A percentile compares a stretch with the other conserved stretches of the same genome.
phyloP scores from a whole-genome alignment of 2,329 filamentous ascomycete species.

The Fusarium veterinarium region DNA sequence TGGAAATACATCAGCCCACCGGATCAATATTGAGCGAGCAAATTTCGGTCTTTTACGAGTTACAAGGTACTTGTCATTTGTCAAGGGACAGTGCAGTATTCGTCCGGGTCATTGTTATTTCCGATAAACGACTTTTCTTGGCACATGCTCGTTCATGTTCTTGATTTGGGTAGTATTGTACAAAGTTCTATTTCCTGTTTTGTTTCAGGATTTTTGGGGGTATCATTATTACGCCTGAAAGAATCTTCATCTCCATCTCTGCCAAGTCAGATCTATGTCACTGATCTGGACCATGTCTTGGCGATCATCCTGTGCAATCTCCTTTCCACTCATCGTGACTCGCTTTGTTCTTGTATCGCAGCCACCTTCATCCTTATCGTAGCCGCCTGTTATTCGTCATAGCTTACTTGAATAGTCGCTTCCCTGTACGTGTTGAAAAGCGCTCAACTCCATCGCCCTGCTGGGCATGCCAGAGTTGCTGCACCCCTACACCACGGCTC shows the following conservation, averaged over 20 bases:
- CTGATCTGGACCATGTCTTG: slow-evolving; percentile 2
- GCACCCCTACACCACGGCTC: slow-evolving; percentile 70
- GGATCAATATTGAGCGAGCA: not conserved
- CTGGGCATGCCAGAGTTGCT: slow-evolving; percentile 71
- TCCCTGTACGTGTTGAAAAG: slow-evolving; percentile 65
- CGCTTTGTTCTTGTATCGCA: not conserved
- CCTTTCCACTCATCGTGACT: not conserved
- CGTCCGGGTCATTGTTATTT: not conserved
- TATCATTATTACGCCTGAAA: slow-evolving; percentile 38
- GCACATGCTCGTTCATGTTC: not conserved
- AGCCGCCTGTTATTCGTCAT: not conserved
- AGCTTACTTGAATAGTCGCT: slow-evolving; percentile 63
- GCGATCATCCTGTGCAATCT: not conserved
- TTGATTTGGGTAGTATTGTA: slow-evolving; percentile 8
- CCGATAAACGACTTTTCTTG: not conserved
- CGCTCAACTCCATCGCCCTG: slow-evolving; percentile 69
- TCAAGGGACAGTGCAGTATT: not conserved
- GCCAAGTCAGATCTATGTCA: not conserved
- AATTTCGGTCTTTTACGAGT: slow-evolving; percentile 1
- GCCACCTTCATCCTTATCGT: not conserved
- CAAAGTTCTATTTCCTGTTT: slow-evolving; percentile 21
- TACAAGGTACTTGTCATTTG: not conserved
- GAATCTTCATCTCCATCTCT: slow-evolving; percentile 1
- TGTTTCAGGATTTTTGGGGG: slow-evolving; percentile 16
- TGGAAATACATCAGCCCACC: slow-evolving; percentile 11